Percentiles rank a stretch among this genome's conserved stretches.
Evolutionary conservation across 169 alveolate species (phyloP).

Genomic region (Cryptosporidium canis): DNA sequence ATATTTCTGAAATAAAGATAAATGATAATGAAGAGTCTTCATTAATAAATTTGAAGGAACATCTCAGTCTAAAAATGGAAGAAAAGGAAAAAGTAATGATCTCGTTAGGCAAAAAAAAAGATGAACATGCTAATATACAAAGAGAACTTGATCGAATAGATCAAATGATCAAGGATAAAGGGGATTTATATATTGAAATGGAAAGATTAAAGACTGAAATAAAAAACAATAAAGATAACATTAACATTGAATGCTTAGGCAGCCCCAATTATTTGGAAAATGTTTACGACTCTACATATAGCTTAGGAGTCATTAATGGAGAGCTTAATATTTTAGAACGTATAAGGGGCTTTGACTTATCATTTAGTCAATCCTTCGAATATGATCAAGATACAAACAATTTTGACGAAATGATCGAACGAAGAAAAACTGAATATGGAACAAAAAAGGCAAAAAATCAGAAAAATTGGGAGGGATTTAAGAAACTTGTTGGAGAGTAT

Average conservation of each 20-base stretch:
- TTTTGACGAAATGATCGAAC: slow-evolving; percentile 3
- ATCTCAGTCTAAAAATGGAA: background rate
- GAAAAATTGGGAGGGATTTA: slow-evolving; percentile 7
- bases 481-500: background rate
- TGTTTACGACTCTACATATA: slow-evolving; percentile 10
- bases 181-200: background rate
- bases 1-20: background rate
- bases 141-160: slow-evolving; percentile 19
- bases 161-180: background rate
- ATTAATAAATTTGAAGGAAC: background rate
- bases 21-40: background rate
- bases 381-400: background rate
- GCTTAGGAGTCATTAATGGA: slow-evolving; percentile 29
- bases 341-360: background rate
- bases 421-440: slow-evolving; percentile 1
- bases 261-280: background rate
- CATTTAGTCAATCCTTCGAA: background rate
- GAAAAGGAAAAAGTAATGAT: slow-evolving; percentile 7
- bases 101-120: background rate
- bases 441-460: background rate
- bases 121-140: background rate
- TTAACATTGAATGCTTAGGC: background rate
- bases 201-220: background rate
- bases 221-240: background rate
- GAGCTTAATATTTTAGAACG: slow-evolving; percentile 8